Evolutionary conservation across 352 stramenopile genomes (phyloP).

Genomic region (Globisporangium paroecandrum): DNA sequence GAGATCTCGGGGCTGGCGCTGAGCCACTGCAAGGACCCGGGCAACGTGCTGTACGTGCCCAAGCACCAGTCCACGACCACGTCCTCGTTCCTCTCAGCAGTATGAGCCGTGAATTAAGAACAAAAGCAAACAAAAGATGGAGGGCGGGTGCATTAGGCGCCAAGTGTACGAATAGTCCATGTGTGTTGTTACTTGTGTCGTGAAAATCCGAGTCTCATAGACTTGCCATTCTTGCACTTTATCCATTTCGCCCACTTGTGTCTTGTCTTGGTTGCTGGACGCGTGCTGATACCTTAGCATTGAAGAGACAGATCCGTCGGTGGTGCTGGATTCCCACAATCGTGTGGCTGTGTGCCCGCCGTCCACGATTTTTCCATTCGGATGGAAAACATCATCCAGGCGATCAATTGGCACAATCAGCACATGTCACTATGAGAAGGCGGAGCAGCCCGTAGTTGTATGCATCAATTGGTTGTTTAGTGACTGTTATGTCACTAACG

Average conservation of each 20-base stretch:
- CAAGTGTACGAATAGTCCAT: neutral
- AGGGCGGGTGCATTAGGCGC: neutral
- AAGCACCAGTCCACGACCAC: constrained; percentile 5
- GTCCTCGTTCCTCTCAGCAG: constrained; percentile 13
- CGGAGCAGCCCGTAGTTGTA: too few relatives aligned
- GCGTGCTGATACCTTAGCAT: neutral
- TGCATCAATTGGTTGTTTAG: too few relatives aligned
- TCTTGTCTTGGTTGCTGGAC: neutral
- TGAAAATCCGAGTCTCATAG: neutral
- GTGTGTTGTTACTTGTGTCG: neutral
- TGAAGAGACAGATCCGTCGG: neutral
- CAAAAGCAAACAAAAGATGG: neutral
- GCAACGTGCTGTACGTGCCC: constrained; percentile 31
- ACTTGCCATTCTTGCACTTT: neutral
- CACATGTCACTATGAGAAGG: neutral
- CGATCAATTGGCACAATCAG: neutral
- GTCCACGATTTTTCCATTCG: neutral
- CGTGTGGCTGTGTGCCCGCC: neutral
- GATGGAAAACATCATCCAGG: neutral
- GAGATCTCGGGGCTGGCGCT: constrained; percentile 50
- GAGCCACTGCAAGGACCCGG: constrained; percentile 34
- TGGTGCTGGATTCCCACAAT: neutral
- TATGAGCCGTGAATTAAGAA: neutral
- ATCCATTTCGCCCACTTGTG: neutral
- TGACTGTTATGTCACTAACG: neutral